These are phyloP conservation scores for Lyophyllum shimeji DNA, from an alignment of 768 basidiomycete genomes.

Conservation along the genomic window DNA sequence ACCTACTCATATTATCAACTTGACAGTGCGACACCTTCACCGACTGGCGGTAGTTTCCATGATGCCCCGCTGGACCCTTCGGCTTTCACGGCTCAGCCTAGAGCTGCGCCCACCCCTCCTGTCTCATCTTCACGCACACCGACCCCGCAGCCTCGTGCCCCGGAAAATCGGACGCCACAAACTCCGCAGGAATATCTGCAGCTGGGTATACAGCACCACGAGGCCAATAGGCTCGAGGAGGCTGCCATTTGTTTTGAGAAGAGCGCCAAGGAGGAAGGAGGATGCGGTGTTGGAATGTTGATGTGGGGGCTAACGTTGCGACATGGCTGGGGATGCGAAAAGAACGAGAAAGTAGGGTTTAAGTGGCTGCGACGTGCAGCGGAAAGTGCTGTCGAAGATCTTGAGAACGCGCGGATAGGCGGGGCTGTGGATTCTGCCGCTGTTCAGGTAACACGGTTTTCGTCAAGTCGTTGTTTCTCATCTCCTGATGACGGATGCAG, in stretches of 20 bases:
- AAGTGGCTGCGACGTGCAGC: constrained; percentile 83
- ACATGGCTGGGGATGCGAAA: constrained; percentile 85
- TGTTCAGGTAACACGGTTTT: constrained; percentile 42
- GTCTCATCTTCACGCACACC: constrained; percentile 9
- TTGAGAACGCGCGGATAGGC: constrained; percentile 62
- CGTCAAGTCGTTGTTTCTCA: background rate
- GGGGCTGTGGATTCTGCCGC: constrained; percentile 46
- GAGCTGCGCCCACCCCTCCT: constrained; percentile 11
- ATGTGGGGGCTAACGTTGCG: constrained; percentile 88
- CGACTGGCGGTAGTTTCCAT: constrained; percentile 31
- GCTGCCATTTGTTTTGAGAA: constrained; percentile 75
- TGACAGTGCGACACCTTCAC: constrained; percentile 45
- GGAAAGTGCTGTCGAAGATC: constrained; percentile 73
- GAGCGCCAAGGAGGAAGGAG: constrained; percentile 71
- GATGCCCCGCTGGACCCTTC: constrained; percentile 15
- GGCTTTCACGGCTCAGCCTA: constrained; percentile 11
- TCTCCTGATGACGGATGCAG: constrained; percentile 30
- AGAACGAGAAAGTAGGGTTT: constrained; percentile 79
- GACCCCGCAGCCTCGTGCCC: constrained; percentile 7
- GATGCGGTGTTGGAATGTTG: constrained; percentile 87
- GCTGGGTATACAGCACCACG: constrained; percentile 76
- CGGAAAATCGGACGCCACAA: constrained; percentile 4
- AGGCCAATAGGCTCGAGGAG: constrained; percentile 67
- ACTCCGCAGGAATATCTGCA: constrained; percentile 71
- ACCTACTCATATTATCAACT: constrained; percentile 67